Evolutionary conservation across 768 basidiomycete genomes (phyloP), one percentile per base, ranked within the genome.

Genomic region (Boletus sp.): DNA sequence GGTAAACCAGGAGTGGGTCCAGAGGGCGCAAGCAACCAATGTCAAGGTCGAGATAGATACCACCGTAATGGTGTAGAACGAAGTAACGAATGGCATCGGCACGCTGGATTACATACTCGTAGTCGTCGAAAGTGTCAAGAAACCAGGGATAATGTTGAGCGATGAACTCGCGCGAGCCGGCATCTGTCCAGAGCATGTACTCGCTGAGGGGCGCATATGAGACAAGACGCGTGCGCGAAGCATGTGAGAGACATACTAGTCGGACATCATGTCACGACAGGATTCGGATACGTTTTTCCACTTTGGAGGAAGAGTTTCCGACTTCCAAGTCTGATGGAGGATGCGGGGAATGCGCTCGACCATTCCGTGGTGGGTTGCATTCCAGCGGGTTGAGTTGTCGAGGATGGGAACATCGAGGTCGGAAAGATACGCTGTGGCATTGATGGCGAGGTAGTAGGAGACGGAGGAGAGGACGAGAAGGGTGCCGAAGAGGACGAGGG

Each of bases 21-120:
- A 97, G 70, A 7, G 86, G 85, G 19, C 90, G 85, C 40, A 87
- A 72, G 69, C 97, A 98, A 29, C 97, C 97, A 57, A 99, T 88
- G 72, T 99, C 97, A 51, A 99, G 82, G 74, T 99, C 97, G 66
- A 98, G 76, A 75, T 99, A 99, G 60, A 98, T 74, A 32, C 97
- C 97, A 34, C 97, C 97, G 66, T 88, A 98, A 67, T 93, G 83
- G 72, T 98, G 84, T 41, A 99, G 88, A 53, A 99, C 84, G 69
- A 99, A 99, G 75, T 99, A 99, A 51, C 97, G 94, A 62, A 99
- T 98, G 32, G 83, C 91, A 72, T 99, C 97, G 23, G 97, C 97
- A 40, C 97, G 90, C 68, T 96, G 94, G 65, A 98, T 97, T 40
- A 83, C 76, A 71, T 94, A 98, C 54, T 81, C 77, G 79, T 99